A percentile compares a stretch with the other conserved stretches of the same genome.
Evolutionary conservation across 2,329 filamentous ascomycete species (phyloP).

Genomic region (Scedosporium boydii): DNA sequence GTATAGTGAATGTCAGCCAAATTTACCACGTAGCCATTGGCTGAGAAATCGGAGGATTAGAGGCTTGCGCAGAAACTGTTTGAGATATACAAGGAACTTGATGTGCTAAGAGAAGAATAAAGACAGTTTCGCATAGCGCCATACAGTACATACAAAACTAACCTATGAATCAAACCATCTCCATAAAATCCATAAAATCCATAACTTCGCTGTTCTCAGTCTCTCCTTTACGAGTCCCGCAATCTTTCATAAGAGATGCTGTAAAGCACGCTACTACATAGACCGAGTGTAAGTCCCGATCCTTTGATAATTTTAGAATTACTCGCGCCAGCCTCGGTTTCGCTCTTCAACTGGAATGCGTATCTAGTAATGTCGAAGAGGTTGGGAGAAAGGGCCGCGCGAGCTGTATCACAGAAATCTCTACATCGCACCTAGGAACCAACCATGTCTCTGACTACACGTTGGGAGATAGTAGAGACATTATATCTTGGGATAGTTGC

Average conservation of each 20-base stretch:
- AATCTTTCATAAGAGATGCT: neutral
- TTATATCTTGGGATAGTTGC: conserved; percentile 45
- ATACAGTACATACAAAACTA: too few relatives aligned
- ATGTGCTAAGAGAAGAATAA: too few relatives aligned
- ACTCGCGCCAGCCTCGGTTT: conserved; percentile 41
- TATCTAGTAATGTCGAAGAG: conserved; percentile 8
- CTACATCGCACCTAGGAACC: conserved; percentile 38
- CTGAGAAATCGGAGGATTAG: too few relatives aligned
- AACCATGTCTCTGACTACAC: conserved; percentile 49
- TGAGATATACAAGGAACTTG: too few relatives aligned
- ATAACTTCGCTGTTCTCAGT: neutral
- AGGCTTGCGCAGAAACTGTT: too few relatives aligned
- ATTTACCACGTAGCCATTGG: too few relatives aligned
- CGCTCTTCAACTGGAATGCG: conserved; percentile 36
- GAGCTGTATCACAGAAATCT: conserved; percentile 35
- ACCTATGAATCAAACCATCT: too few relatives aligned
- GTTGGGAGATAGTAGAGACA: conserved; percentile 45
- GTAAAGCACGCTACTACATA: neutral
- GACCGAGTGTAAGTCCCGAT: neutral
- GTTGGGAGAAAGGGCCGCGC: conserved; percentile 23
- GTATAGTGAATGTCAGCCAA: too few relatives aligned
- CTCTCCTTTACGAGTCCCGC: neutral
- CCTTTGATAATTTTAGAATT: conserved; percentile 32
- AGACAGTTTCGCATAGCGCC: too few relatives aligned
- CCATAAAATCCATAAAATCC: too few relatives aligned